phyloP scores from a whole-genome alignment of 2,329 filamentous ascomycete genomes.

The Pseudocercospora vitis region DNA sequence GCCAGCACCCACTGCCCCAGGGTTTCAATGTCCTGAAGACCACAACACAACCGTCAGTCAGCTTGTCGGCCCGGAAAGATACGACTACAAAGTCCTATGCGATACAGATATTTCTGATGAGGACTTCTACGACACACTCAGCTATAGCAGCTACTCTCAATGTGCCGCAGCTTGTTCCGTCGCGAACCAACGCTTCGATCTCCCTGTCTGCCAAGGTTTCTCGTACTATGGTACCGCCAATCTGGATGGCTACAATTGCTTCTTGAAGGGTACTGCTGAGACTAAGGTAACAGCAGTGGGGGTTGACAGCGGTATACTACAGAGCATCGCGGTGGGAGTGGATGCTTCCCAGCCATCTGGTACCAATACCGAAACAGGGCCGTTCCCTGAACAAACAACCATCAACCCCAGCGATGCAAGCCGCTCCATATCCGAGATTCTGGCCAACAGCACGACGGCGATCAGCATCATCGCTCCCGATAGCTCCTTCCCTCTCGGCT shows the following conservation, averaged over 20 bases:
- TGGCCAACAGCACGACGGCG: conserved; percentile 33
- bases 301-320: conserved; percentile 34
- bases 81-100: conserved; percentile 38
- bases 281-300: conserved; percentile 29
- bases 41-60: conserved; percentile 36
- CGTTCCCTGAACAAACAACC: conserved; percentile 27
- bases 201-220: conserved; percentile 36
- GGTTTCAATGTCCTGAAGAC: conserved; percentile 37
- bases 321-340: conserved; percentile 33
- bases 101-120: conserved; percentile 35
- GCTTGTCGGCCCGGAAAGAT: conserved; percentile 35
- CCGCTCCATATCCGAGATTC: conserved; percentile 29
- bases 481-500: no score
- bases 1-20: conserved; percentile 31
- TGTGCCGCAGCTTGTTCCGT: conserved; percentile 38
- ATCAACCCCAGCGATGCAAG: conserved; percentile 28
- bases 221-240: conserved; percentile 32
- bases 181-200: conserved; percentile 32
- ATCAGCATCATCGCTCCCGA: conserved; percentile 35
- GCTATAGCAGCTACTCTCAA: conserved; percentile 34
- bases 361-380: conserved; percentile 29
- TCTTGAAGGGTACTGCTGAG: conserved; percentile 34
- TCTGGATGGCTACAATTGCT: conserved; percentile 34
- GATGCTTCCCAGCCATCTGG: conserved; percentile 23
- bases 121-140: conserved; percentile 29